Percentiles rank a stretch among this genome's conserved stretches.
These are phyloP conservation scores for Trichophyton benhamiae DNA, from an alignment of 2,329 filamentous ascomycete genomes.

Conservation along the genomic window DNA sequence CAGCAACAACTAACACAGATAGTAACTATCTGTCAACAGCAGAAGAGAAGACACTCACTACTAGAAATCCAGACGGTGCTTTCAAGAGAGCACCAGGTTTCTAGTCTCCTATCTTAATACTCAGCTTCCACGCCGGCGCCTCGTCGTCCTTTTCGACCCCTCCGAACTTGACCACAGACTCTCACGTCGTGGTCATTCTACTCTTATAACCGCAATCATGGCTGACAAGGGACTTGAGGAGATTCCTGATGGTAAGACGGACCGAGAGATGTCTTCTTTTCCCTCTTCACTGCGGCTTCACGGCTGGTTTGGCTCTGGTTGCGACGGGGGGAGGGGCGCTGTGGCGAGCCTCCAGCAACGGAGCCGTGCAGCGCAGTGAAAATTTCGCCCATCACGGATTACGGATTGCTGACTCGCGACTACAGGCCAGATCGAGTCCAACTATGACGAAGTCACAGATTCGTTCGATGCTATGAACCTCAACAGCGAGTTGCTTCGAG, in stretches of 20 bases:
- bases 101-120: conserved; percentile 2
- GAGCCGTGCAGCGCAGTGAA: background rate
- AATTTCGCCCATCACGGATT: background rate
- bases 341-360: background rate
- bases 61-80: conserved; percentile 7
- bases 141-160: conserved; percentile 6
- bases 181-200: conserved; percentile 56
- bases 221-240: conserved; percentile 99
- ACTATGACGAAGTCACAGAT: conserved; percentile 99
- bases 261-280: conserved; percentile 17
- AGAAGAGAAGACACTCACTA: background rate
- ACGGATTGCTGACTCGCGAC: conserved; percentile 9
- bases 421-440: conserved; percentile 96
- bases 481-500: conserved; percentile 93
- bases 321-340: background rate
- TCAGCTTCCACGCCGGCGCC: background rate
- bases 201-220: conserved; percentile 71
- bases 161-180: conserved; percentile 50
- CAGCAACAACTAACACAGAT: background rate
- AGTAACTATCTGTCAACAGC: background rate
- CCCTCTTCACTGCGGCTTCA: background rate
- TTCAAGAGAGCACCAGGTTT: conserved; percentile 5
- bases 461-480: conserved; percentile 98
- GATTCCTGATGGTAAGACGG: conserved; percentile 71
- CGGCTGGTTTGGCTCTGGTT: background rate